Evolutionary conservation across 1,139 yeast species (phyloP), one percentile per base, ranked within the genome.

Genomic region (Debaryomyces subglobosus): DNA sequence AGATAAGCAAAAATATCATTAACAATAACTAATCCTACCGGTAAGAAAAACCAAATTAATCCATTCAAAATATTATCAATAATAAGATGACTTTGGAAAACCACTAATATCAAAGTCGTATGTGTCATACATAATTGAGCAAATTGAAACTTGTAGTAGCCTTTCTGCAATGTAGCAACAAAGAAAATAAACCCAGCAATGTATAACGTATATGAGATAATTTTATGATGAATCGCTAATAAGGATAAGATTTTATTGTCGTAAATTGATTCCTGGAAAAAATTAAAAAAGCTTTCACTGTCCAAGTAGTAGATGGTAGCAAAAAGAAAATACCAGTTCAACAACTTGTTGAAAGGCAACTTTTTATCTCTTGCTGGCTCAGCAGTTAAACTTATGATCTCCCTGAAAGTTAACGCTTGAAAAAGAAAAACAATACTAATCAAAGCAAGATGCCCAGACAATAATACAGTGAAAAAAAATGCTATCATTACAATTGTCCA

Each of bases 1-100:
- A 94, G 76, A 65, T 94, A 94, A 32, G 99, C 99, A 77, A 91
- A 92, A 48, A 92, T 91, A 65, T 94, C 99, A 67, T 94, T 94
- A 49, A 91, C 89, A 58, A 94, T 89, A 44, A 94, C 99, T 60
- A 94, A 77, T 3, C 96, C 85, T 50, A 89, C 90, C 2, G 99
- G 99, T 48, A 94, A 78, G 53, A 94, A 74, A 71, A 92, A 90
- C 99, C 99, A 94, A 63, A 91, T 86, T 64, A 94, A 75, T 13
- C 99, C 99, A 55, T 85, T 87, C 59, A 92, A 79, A 52, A 94
- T 87, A 67, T 94, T 95, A 62, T 85, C 89, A 58, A 90, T 91
- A 62, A 95, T 89, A 65, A 94, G 84, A 67, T 94, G 97, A 39
- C 96, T 94, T 72, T 95, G 99, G 71, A 89, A 85, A 32, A 95